Evolutionary conservation across 805 yeast species (phyloP), one percentile per base, ranked within the genome.

Genomic region (Teunomyces cretensis): DNA sequence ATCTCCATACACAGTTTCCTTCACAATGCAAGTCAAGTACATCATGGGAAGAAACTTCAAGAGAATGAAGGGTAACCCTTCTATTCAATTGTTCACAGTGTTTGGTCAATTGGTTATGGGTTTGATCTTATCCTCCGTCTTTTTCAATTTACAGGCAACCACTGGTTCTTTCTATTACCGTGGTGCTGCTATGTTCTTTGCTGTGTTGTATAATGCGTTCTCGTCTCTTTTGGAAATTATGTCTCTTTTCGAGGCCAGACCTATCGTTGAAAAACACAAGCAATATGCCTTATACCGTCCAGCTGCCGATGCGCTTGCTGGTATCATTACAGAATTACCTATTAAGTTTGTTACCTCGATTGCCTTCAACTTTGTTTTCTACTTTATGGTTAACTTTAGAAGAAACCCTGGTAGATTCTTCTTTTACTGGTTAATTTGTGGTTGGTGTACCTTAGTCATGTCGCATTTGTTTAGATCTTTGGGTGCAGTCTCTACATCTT

Each of bases 141-240:
- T 80, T 54, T 81, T 78, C 62, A 78, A 81, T 52, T 55, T 79
- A 50, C 61, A 58, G 49, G 41, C 58, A 13, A 59, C 58, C 22
- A 76, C 86, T 0, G 62, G 55, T 0, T 72, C 80, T 2, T 76
- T 82, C 51, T 80, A 74, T 58, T 70, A 65, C 54, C 69, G 89
- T 57, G 76, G 82, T 54, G 80, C 88, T 33, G 75, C 83, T 38
- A 68, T 86, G 72, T 86, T 86, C 65, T 83, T 83, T 60, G 83
- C 85, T 16, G 72, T 79, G 38, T 67, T 82, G 56, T 82, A 80
- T 62, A 81, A 81, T 58, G 81, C 86, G 11, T 79, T 82, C 55
- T 69, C 83, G 13, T 80, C 84, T 13, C 58, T 82, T 47, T 67
- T 81, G 55, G 88, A 83, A 62, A 73, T 83, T 47, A 68, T 78